Base-by-base conservation (phyloP, 192 early-diverging fungal species). In the Spinellus fusiger region DNA sequence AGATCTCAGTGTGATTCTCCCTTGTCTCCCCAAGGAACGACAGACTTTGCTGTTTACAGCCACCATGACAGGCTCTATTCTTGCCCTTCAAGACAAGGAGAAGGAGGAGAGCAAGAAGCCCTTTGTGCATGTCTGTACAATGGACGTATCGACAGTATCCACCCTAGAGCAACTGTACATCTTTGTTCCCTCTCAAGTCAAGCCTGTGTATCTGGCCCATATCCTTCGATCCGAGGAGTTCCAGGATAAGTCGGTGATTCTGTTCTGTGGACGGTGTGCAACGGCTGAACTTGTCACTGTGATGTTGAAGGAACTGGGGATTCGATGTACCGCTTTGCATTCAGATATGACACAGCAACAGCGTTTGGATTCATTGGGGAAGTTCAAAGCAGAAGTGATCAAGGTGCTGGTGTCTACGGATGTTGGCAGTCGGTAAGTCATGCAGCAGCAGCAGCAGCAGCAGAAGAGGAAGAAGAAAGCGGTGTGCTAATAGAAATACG, bases 1-100 rank as follows among this genome's bases (percentile, higher is more conserved):
- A 10, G 91, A 98, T 50, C 77, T 98, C 38, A 85, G 73, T 8
- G 73, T 80, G 0, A 94, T 99, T 59, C 77, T 99, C 51, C 76
- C 81, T 23, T 66, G 69, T 3, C 56, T 98, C 10, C 95, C 98
- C 3, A 74, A 81, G 49, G 82, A 88, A 50, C 82, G 98, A 0
- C 95, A 98, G 63, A 98, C 96, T 0, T 73, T 99, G 22, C 64
- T 99, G 55, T 99, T 97, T 69, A 93, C 94, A 9, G 98, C 98
- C 22, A 99, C 98, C 12, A 93, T 98, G 89, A 94, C 96, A 3
- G 79, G 86, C 10, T 87, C 83, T 33, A 96, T 99, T 37, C 70
- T 96, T 56, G 82, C 80, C 15, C 71, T 96, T 3, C 71, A 69
- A 20, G 73, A 86, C 28, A 57, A 74, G 0, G 37, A 69, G 40